phyloP scores from a whole-genome alignment of 2,329 filamentous ascomycete species.

The Hypoxylon sp. region DNA sequence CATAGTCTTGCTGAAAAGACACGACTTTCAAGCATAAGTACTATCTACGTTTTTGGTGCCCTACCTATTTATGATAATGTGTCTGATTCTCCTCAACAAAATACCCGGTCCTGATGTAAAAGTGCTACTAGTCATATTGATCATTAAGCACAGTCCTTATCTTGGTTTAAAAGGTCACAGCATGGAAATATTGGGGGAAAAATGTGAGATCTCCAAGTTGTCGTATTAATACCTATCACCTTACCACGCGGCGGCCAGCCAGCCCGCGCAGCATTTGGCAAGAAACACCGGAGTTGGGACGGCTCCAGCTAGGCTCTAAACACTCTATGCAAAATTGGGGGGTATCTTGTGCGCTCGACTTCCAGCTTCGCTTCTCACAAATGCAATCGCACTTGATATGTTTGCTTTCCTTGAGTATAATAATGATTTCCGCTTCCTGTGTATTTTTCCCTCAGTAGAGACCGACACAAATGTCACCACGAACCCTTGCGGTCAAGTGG shows the following conservation, averaged over 20 bases:
- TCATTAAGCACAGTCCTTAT: background rate
- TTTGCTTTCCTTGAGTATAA: slow-evolving; percentile 16
- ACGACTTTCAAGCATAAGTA: background rate
- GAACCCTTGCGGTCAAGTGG: slow-evolving; percentile 69
- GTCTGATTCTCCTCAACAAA: too few relatives aligned
- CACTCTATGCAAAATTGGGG: slow-evolving; percentile 40
- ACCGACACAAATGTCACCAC: slow-evolving; percentile 71
- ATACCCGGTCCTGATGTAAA: too few relatives aligned
- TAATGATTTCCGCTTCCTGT: slow-evolving; percentile 6
- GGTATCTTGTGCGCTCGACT: slow-evolving; percentile 34
- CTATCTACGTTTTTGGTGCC: background rate
- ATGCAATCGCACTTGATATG: slow-evolving; percentile 16
- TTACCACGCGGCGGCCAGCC: slow-evolving; percentile 37
- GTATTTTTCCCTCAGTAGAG: slow-evolving; percentile 59
- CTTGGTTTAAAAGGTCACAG: background rate
- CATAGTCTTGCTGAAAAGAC: background rate
- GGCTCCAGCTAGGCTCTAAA: slow-evolving; percentile 24
- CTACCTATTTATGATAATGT: too few relatives aligned
- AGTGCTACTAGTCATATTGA: too few relatives aligned
- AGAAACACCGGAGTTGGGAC: slow-evolving; percentile 15
- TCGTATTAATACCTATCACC: slow-evolving; percentile 36
- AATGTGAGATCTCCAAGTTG: slow-evolving; percentile 36
- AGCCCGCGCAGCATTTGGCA: slow-evolving; percentile 29
- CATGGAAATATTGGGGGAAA: background rate
- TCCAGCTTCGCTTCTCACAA: slow-evolving; percentile 29